Conservation (phyloP, 208 protist genomes). For the Crithidia mellificae region DNA sequence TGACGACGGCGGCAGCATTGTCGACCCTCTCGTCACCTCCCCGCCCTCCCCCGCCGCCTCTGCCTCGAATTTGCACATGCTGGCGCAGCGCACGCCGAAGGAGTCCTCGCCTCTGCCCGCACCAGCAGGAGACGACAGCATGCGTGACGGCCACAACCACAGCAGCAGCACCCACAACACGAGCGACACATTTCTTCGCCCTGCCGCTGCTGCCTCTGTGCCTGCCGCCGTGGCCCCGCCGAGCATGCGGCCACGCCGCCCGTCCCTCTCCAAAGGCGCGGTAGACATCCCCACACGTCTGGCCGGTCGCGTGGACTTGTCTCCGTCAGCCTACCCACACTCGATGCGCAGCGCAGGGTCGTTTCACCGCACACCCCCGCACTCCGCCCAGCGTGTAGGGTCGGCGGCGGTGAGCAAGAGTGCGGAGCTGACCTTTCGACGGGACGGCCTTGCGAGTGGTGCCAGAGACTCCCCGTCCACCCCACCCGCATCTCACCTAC, state of each 20-base stretch:
- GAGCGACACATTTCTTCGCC: not conserved
- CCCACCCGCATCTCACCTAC: not conserved
- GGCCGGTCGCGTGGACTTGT: slow-evolving; percentile 8
- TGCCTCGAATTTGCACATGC: not conserved
- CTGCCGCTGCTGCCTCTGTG: not conserved
- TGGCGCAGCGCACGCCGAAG: not conserved
- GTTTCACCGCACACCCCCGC: not conserved
- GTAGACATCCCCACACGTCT: slow-evolving; percentile 20
- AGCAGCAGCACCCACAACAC: too few species aligned
- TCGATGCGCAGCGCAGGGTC: not conserved
- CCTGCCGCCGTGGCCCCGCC: not conserved
- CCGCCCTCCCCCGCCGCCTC: not conserved
- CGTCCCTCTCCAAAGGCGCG: slow-evolving; percentile 16
- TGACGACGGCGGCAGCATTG: slow-evolving; percentile 1
- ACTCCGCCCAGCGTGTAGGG: not conserved
- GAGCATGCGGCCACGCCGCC: slow-evolving; percentile 2
- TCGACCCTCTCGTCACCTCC: slow-evolving; percentile 1
- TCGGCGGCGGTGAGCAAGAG: not conserved
- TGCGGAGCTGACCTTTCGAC: not conserved
- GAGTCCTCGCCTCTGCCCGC: not conserved
- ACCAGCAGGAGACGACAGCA: too few species aligned
- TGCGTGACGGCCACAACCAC: too few species aligned
- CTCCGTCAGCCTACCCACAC: not conserved
- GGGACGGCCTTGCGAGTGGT: not conserved
- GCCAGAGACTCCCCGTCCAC: not conserved